These are phyloP conservation scores for Acanthamoeba lenticulata DNA, from an alignment of 208 protist species.

Conservation along the genomic window DNA sequence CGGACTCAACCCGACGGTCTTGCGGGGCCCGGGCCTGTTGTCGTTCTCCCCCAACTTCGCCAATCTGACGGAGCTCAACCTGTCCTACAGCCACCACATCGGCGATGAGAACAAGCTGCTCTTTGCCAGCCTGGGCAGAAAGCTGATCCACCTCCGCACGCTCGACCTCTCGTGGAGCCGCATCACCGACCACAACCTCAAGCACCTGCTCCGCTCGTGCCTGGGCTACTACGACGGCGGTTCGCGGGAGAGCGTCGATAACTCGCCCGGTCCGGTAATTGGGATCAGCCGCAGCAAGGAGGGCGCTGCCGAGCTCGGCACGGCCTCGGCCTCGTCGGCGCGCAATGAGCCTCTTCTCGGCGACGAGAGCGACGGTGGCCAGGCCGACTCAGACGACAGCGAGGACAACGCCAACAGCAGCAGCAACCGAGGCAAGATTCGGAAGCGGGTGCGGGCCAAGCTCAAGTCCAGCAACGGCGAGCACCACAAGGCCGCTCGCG, in stretches of 20 bases:
- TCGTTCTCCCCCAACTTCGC: conserved; percentile 26
- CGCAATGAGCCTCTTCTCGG: background rate
- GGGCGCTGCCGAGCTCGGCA: background rate
- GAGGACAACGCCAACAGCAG: background rate
- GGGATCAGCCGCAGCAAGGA: background rate
- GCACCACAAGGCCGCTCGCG: background rate
- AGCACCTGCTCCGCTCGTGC: conserved; percentile 41
- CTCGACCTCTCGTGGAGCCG: conserved; percentile 34
- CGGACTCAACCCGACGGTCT: background rate
- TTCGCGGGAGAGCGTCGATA: conserved; percentile 4
- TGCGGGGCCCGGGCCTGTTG: background rate
- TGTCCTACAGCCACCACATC: conserved; percentile 56
- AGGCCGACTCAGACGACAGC: conserved; percentile 37
- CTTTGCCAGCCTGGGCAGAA: conserved; percentile 8
- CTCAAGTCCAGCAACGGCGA: background rate
- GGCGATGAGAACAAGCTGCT: conserved; percentile 53
- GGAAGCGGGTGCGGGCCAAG: conserved; percentile 36
- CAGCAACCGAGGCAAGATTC: background rate
- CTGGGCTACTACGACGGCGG: background rate
- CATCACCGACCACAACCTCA: conserved; percentile 33
- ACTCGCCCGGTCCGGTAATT: background rate
- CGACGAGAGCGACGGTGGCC: conserved; percentile 10
- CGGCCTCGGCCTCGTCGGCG: background rate
- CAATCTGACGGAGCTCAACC: conserved; percentile 14
- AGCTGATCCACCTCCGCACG: conserved; percentile 20